Evolutionary conservation across 2,329 filamentous ascomycete genomes (phyloP).

Genomic region (Mollisiaceae sp.): DNA sequence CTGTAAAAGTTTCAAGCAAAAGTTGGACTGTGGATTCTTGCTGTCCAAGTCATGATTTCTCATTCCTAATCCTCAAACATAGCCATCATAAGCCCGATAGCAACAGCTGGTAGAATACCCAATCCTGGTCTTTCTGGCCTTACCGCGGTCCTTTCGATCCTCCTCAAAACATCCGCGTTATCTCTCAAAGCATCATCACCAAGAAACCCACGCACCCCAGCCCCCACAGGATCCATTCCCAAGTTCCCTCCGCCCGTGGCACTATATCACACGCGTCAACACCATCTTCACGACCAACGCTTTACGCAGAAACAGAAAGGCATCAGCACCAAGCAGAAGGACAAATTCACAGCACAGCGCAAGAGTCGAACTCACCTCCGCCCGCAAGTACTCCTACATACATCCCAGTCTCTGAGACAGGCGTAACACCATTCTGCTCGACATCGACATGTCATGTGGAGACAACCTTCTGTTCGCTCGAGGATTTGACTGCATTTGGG

Average conservation of each 20-base stretch:
- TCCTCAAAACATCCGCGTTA: neutral
- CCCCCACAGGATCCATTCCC: conserved; percentile 4
- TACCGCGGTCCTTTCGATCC: neutral
- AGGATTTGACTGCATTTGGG: conserved; percentile 36
- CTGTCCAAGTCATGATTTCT: neutral
- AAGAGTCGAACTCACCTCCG: conserved; percentile 16
- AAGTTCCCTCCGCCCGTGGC: neutral
- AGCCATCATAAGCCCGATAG: conserved; percentile 6
- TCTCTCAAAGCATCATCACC: neutral
- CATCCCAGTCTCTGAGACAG: conserved; percentile 33
- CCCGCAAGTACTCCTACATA: conserved; percentile 30
- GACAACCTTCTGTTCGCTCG: conserved; percentile 38
- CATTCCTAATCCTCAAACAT: neutral
- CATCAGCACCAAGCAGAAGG: conserved; percentile 2
- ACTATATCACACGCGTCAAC: conserved; percentile 13
- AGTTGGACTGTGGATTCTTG: too few species aligned
- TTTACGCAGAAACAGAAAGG: neutral
- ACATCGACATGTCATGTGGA: conserved; percentile 42
- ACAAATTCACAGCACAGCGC: neutral
- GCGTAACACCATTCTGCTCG: conserved; percentile 39
- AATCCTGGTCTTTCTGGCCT: neutral
- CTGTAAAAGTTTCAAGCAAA: neutral
- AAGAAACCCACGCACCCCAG: neutral
- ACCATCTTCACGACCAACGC: neutral
- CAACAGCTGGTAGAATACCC: conserved; percentile 2